Evolutionary conservation across 352 stramenopile genomes (phyloP), one percentile per base, ranked within the genome.

Genomic region (Phytophthora agathidicida): DNA sequence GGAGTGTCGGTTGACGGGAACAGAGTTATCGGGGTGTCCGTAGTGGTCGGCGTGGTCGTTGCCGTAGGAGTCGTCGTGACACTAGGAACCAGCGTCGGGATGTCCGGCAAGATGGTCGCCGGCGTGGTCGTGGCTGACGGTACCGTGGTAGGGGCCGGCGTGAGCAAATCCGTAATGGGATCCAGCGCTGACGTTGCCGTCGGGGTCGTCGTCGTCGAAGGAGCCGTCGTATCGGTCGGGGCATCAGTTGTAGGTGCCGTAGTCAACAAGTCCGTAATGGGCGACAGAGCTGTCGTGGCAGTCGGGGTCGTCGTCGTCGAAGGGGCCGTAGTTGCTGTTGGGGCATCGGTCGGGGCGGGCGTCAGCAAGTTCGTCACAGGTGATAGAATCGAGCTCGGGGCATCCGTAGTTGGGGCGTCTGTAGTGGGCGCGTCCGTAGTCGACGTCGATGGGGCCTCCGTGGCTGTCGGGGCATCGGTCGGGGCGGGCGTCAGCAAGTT

Each of bases 11-110:
- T 59, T 11, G 38, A 44, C n/a, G 50, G 50, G 50, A 60, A 44
- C 28, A 60, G 23, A 35, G 63, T 73, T 0, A 52, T 27, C 19
- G 65, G 52, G 7, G 42, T 26, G 8, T 59, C 48, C 14, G 65
- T 69, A 7, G 47, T 31, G 11, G 45, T 49, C 8, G 57, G 46
- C 7, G 52, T 41, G 10, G 26, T 57, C 24, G 35, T 46, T 2
- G 32, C 17, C 5, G 7, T 9, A 9, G 32, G 32, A 2, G 32
- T 19, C 28, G 48, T 43, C 7, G 51, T 43, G 9, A 14, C 10
- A 2, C 27, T 42, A 5, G 49, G 49, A 19, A 58, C 35, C 37
- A 45, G 22, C 36, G 37, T 45, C 20, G 24, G 14, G 16, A 30
- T 48, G 17, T 36, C 22, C 26, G 24, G 37, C 20, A 45, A 45